Base-by-base conservation (phyloP, 257 asterid species). In the Salvia rosmarinus region DNA sequence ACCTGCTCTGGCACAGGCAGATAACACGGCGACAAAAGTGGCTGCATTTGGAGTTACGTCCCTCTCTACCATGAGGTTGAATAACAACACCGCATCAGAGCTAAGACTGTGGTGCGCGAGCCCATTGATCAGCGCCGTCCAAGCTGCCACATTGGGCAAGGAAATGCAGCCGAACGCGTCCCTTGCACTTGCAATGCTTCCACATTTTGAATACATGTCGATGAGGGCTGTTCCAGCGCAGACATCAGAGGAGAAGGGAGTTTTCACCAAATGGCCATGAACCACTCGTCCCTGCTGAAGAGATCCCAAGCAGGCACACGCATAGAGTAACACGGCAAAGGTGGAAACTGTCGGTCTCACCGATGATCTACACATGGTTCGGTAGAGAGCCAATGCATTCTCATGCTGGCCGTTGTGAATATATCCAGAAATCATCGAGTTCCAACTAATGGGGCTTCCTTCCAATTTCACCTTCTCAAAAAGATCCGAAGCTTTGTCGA, bases 201-300 rank as follows among this genome's bases (percentile, higher is more conserved):
- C 97, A 71, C 97, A 87, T 80, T 86, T 92, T 51, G 96, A 81
- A 71, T 92, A 92, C 97, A 92, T 90, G 80, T 90, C 95, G 35
- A 84, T 75, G 1, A 92, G 91, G 54, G 97, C 87, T 19, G 98
- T 87, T 49, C 88, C 96, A 17, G 87, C 90, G 63, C 80, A 84
- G 10, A 82, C 81, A 67, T 80, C 70, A 43, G 81, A 76, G 68
- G 85, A 83, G 25, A 90, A 92, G 95, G 85, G 85, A 17, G 96
- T 90, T 79, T 90, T 92, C 21, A 58, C 81, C 46, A 88, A 34
- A 70, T 86, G 89, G 59, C 87, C 75, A 28, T 92, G 98, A 51
- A 90, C 78, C 58, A 83, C 60, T 62, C 49, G 78, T 23, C 98
- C 98, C 75, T 85, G 91, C 47, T 68, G 85, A 70, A 88, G 90